Evolutionary conservation across 176 grass and related monocot species (phyloP).

Genomic region (Carex littledalei): DNA sequence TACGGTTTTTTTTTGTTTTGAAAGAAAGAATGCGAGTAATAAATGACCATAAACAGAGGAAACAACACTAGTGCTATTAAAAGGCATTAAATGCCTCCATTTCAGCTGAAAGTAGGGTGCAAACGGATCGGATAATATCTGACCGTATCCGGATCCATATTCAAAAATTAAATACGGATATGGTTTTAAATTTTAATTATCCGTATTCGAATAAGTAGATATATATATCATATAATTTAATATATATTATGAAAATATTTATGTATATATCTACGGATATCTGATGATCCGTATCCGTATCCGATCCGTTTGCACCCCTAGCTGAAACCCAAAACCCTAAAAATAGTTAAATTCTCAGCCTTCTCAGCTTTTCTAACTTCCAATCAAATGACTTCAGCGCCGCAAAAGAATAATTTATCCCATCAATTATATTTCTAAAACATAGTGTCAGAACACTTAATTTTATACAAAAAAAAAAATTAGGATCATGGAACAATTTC

Average conservation of each 20-base stretch:
- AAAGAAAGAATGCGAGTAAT: constrained; percentile 5
- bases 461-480: background rate
- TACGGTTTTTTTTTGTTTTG: background rate
- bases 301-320: too few relatives aligned
- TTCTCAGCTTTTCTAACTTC: constrained; percentile 15
- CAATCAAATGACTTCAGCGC: constrained; percentile 13
- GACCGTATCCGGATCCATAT: too few relatives aligned
- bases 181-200: too few relatives aligned
- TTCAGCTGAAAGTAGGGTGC: background rate
- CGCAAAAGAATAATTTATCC: constrained; percentile 29
- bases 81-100: constrained; percentile 21
- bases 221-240: too few relatives aligned
- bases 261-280: too few relatives aligned
- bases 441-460: background rate
- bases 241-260: too few relatives aligned
- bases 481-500: background rate
- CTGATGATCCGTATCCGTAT: too few relatives aligned
- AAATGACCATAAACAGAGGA: constrained; percentile 12
- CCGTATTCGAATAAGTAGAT: too few relatives aligned
- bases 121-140: too few relatives aligned
- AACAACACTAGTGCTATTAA: constrained; percentile 17
- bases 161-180: too few relatives aligned
- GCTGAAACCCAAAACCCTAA: constrained; percentile 21
- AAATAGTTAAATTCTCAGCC: constrained; percentile 11
- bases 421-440: background rate